Percentiles rank a stretch among this genome's conserved stretches.
phyloP scores from a whole-genome alignment of 1,139 yeast species.

The Scheffersomyces quercinus region DNA sequence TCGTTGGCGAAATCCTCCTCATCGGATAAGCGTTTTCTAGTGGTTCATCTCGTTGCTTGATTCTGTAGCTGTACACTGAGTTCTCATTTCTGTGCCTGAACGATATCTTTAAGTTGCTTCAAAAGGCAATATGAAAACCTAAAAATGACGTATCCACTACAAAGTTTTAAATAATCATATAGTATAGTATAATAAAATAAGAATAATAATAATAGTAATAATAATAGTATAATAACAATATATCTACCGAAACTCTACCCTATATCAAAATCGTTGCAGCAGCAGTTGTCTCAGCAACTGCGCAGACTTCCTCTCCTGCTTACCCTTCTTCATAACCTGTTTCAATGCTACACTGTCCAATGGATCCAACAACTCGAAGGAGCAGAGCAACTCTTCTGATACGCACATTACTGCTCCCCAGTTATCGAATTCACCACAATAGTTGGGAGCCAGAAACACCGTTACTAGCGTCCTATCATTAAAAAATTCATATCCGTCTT shows the following conservation, averaged over 20 bases:
- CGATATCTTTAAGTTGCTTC: no score
- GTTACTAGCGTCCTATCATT: slow-evolving; percentile 92
- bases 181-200: neutral
- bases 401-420: slow-evolving; percentile 99
- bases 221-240: slow-evolving; percentile 2
- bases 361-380: slow-evolving; percentile 91
- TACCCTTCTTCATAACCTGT: slow-evolving; percentile 88
- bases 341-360: slow-evolving; percentile 89
- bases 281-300: slow-evolving; percentile 24
- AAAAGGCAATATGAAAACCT: no score
- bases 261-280: neutral
- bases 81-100: no score
- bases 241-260: slow-evolving; percentile 2
- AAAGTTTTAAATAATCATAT: no score
- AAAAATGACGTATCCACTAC: no score
- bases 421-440: slow-evolving; percentile 97
- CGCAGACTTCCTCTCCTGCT: slow-evolving; percentile 72
- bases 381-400: slow-evolving; percentile 85
- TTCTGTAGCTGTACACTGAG: no score
- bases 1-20: no score
- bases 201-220: slow-evolving; percentile 1
- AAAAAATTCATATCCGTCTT: slow-evolving; percentile 96
- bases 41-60: no score
- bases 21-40: no score
- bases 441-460: slow-evolving; percentile 94